Evolutionary conservation across 768 basidiomycete genomes (phyloP).

Genomic region (Tubosaeta sp.): DNA sequence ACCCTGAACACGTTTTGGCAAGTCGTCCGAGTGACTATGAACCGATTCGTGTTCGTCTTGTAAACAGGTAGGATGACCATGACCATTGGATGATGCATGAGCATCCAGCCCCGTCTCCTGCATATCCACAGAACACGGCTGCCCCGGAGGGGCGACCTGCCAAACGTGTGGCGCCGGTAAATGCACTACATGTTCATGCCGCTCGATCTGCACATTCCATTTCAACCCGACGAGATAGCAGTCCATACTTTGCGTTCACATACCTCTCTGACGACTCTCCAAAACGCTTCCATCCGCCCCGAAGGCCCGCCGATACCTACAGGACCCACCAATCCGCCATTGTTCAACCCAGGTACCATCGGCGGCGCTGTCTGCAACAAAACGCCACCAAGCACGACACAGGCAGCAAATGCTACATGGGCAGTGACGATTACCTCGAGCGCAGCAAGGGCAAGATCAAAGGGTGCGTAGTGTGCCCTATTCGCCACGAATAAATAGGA

Average conservation of each 20-base stretch:
- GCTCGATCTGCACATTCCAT: conserved; percentile 57
- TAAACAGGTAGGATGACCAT: conserved; percentile 4
- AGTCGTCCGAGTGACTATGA: background rate
- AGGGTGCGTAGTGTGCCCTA: conserved; percentile 52
- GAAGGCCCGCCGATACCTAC: conserved; percentile 26
- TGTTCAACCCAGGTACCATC: conserved; percentile 12
- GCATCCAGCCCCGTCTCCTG: background rate
- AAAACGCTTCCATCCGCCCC: conserved; percentile 76
- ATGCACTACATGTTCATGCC: conserved; percentile 78
- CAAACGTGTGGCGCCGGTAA: conserved; percentile 85
- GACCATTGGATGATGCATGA: conserved; percentile 7
- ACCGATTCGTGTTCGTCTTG: background rate
- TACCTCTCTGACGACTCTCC: conserved; percentile 80
- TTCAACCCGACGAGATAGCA: background rate
- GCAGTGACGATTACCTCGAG: conserved; percentile 75
- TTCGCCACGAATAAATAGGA: background rate
- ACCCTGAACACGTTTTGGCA: conserved; percentile 2
- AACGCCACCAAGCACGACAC: conserved; percentile 76
- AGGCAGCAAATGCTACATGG: conserved; percentile 80
- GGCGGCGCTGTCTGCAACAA: conserved; percentile 86
- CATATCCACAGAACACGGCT: conserved; percentile 13
- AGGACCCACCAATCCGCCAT: conserved; percentile 9
- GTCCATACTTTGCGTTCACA: conserved; percentile 15
- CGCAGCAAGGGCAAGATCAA: conserved; percentile 85
- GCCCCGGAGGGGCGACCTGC: conserved; percentile 61